Evolutionary conservation across 768 basidiomycete species (phyloP), one percentile per base, ranked within the genome.

Genomic region (Hygrophoropsis aurantiaca): DNA sequence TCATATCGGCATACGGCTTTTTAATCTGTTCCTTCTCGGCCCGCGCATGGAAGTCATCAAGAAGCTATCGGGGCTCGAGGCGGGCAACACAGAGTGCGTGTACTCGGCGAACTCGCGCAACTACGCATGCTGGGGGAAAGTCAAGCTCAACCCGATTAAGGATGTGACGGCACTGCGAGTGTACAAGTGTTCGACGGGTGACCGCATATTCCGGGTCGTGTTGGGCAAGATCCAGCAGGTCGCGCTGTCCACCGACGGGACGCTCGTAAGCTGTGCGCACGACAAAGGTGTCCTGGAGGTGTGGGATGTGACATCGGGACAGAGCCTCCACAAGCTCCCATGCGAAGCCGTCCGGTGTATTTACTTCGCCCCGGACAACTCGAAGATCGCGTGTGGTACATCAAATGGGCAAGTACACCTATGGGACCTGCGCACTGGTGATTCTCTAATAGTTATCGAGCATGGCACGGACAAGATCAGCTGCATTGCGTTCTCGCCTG

Each of bases 311-410:
- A 47, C 56, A 10, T 58, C 49, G 4, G 33, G 19, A 7, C n/a
- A 40, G 3, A 54, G 47, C 44, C 47, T 33, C 34, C 25, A 36
- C 16, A 53, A 38, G 10, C 38, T 56, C 42, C 7, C 27, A 6
- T 7, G 7, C 7, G 27, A 30, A 30, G 13, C 27, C 6, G 27
- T 30, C 27, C 13, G 7, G 27, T 30, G 7, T 13, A 13, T 64
- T 30, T 11, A 35, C 10, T 64, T 62, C 40, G 60, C 60, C 9
- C 40, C 37, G 7, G 46, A 56, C 20, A 51, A 46, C 4, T 24
- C 21, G 21, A 32, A 42, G 6, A 45, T 64, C 33, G 50, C 58
- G 19, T 57, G 61, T 0, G 64, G 56, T 3, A 60, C 48, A n/a
- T 1, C 46, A 21, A 19, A 41, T 3, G 53, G 52, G 3, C 38